Evolutionary conservation across 176 grass and related monocot species (phyloP).

Genomic region (barley (Hordeum vulgare)): MorexV3_pseudomolecules_assembly NC_058519.1:613450057-613450556

Average conservation of each 20-base stretch:
- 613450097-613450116: background rate
- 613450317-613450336: background rate
- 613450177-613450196: no score
- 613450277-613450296: background rate
- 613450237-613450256: background rate
- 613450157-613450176: background rate
- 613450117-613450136: background rate
- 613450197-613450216: background rate
- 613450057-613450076: background rate
- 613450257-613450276: background rate
- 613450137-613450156: background rate
- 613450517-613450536: background rate
- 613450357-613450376: background rate
- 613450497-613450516: no score
- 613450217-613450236: background rate
- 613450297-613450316: background rate
- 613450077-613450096: background rate
- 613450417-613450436: slow-evolving; percentile 90
- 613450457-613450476: background rate
- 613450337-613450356: background rate
- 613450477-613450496: background rate
- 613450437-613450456: slow-evolving; percentile 25
- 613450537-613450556: background rate
- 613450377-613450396: no score
- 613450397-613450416: slow-evolving; percentile 24